Base-by-base conservation (phyloP, 2,329 filamentous ascomycete species). In the Ramularia collo-cygni region DNA sequence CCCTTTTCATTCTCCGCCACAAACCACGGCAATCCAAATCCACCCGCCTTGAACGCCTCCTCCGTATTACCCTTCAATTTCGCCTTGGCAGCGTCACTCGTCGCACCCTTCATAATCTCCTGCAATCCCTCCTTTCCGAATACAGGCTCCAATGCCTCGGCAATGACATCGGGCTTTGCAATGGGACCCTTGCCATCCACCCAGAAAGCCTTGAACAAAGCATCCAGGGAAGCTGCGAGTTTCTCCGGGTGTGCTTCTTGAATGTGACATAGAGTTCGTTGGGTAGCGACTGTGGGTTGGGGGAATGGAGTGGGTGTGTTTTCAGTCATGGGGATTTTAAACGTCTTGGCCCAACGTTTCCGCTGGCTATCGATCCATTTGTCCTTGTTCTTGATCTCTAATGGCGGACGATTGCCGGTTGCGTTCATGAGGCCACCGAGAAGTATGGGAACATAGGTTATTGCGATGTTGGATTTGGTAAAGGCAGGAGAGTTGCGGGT, bases 1-100 rank as follows among this genome's bases (percentile, higher is more conserved):
- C 75, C 76, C 36, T 72, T 61, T 5, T 57, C 37, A 56, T 79
- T 75, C 35, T 68, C 75, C 38, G 74, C 76, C 37, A 66, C 59
- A 52, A 77, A 75, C 70, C 74, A 81, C 2, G 77, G 77, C 38
- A 80, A 52, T 2, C 77, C 77, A 63, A 81, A 81, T 1, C 73
- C 74, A 1, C 75, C 77, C 16, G 70, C 64, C 16, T 61, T 58
- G 16, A 79, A 63, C 1, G 75, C 72, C 36, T 56, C 47, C 10
- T 76, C 65, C 1, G 74, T 77, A 42, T 75, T 76, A 16, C 59
- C 60, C 4, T 46, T 52, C 50, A 80, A 51, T 19, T 53, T 43
- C 13, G 63, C 58, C 59, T 78, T 78, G 28, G 64, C 63, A 30
- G 71, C 66, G 4, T 63, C 54, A 17, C 52, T 59, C 42, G 51